Evolutionary conservation across 2,329 filamentous ascomycete genomes (phyloP).

Genomic region (Myriosclerotinia scirpicola): DNA sequence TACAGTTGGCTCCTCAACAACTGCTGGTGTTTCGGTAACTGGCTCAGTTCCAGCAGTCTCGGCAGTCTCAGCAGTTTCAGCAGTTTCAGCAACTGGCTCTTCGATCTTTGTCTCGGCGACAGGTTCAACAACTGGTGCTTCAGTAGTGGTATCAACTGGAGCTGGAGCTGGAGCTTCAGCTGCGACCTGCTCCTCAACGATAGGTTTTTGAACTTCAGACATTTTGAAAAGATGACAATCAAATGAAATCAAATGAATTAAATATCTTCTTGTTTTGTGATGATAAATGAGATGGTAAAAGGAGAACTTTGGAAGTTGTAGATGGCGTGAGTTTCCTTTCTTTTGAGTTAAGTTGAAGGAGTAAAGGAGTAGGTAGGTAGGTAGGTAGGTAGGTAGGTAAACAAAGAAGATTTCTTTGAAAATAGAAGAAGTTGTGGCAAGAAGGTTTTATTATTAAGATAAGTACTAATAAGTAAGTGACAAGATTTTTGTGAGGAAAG

Average conservation of each 20-base stretch:
- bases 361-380: too few species aligned
- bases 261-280: slow-evolving; percentile 15
- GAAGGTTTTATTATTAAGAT: slow-evolving; percentile 10
- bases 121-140: slow-evolving; percentile 50
- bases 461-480: neutral
- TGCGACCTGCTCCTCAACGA: slow-evolving; percentile 49
- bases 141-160: slow-evolving; percentile 29
- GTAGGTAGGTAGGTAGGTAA: neutral
- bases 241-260: slow-evolving; percentile 30
- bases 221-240: slow-evolving; percentile 33
- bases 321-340: slow-evolving; percentile 31
- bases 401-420: slow-evolving; percentile 16
- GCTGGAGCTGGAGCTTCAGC: slow-evolving; percentile 37
- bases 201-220: slow-evolving; percentile 70
- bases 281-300: slow-evolving; percentile 32
- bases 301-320: slow-evolving; percentile 23
- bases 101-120: too few species aligned
- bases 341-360: neutral
- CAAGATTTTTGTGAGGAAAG: neutral
- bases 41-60: slow-evolving; percentile 39
- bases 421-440: slow-evolving; percentile 12
- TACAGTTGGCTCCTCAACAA: slow-evolving; percentile 35
- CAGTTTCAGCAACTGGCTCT: too few species aligned
- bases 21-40: slow-evolving; percentile 44
- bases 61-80: slow-evolving; percentile 50